Percentiles rank a stretch among this genome's conserved stretches.
Conservation (phyloP, 192 early-diverging fungal genomes). For the Backusella psychrophila region DNA sequence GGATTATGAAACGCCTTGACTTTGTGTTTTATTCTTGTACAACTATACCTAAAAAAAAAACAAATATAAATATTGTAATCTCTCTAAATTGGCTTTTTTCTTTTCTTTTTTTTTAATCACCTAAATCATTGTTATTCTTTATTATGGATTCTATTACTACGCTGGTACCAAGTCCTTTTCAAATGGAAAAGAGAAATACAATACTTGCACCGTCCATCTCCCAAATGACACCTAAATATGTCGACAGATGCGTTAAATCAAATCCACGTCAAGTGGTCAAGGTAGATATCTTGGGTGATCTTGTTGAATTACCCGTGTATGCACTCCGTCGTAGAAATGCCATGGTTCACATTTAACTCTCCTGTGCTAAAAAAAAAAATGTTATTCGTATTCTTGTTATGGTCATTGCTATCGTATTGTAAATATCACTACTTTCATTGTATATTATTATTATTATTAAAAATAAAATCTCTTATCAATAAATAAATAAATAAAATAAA, state of each 20-base stretch:
- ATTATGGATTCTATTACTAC: not conserved
- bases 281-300: constrained; percentile 14
- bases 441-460: not conserved
- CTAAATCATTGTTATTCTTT: not conserved
- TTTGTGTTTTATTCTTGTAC: too few species aligned
- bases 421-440: not conserved
- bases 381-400: not conserved
- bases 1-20: too few species aligned
- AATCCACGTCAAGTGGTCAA: constrained; percentile 13
- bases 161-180: not conserved
- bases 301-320: constrained; percentile 8
- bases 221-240: constrained; percentile 11
- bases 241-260: constrained; percentile 11
- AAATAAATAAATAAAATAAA: too few species aligned
- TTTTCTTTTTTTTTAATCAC: not conserved
- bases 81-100: not conserved
- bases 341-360: constrained; percentile 9
- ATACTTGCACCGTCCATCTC: not conserved
- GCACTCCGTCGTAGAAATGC: constrained; percentile 14
- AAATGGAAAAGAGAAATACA: not conserved
- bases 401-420: not conserved
- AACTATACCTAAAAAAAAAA: too few species aligned
- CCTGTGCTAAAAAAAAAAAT: not conserved
- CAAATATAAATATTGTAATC: not conserved
- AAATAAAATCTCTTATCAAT: not conserved